Evolutionary conservation across 257 asterid genomes (phyloP).

Genomic region (Plectranthus barbatus): DNA sequence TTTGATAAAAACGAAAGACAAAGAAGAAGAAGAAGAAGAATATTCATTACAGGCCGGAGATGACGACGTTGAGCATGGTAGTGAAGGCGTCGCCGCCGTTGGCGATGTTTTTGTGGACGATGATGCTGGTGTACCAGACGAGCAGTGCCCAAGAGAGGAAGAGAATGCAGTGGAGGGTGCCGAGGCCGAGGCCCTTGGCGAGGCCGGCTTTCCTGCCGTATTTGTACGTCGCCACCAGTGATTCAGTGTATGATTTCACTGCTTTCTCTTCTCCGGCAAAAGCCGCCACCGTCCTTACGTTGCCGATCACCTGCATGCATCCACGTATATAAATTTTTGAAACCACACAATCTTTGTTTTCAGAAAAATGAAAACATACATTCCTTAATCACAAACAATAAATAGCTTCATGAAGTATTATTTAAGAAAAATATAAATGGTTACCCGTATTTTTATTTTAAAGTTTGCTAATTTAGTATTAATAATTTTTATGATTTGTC

Average conservation of each 20-base stretch:
- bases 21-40: no score
- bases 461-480: no score
- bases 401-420: no score
- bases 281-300: slow-evolving; percentile 93
- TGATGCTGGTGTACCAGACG: slow-evolving; percentile 90
- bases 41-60: slow-evolving; percentile 81
- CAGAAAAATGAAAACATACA: no score
- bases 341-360: no score
- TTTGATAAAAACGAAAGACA: no score
- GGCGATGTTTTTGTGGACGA: slow-evolving; percentile 82
- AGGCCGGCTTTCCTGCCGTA: slow-evolving; percentile 86
- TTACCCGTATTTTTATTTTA: no score
- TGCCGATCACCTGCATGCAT: slow-evolving; percentile 62
- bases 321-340: no score
- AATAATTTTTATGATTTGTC: no score
- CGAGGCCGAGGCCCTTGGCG: slow-evolving; percentile 93
- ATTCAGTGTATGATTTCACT: slow-evolving; percentile 44
- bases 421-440: no score
- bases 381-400: no score
- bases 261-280: slow-evolving; percentile 92
- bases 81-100: slow-evolving; percentile 95
- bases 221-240: slow-evolving; percentile 58
- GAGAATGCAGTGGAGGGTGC: slow-evolving; percentile 82
- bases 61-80: slow-evolving; percentile 96
- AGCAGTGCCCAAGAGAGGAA: slow-evolving; percentile 95